Evolutionary conservation across 2,329 filamentous ascomycete species (phyloP).

Genomic region (Aspergillus caelatus): DNA sequence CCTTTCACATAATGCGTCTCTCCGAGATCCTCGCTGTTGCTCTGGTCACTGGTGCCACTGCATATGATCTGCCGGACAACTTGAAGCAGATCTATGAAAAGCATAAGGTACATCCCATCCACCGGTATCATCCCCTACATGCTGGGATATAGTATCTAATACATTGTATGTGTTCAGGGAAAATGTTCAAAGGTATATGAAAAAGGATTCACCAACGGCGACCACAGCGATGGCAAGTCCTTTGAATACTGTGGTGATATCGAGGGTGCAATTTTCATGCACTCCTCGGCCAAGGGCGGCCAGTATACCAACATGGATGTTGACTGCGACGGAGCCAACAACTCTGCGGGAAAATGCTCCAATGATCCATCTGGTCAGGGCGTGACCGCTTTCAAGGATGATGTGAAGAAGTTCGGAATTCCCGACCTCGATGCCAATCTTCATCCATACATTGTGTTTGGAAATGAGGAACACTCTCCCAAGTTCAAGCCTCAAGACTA

Average conservation of each 20-base stretch:
- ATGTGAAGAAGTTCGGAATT: conserved; percentile 44
- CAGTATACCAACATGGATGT: conserved; percentile 59
- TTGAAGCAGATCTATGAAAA: conserved; percentile 23
- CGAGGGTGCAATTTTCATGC: conserved; percentile 54
- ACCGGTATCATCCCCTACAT: background rate
- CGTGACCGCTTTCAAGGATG: conserved; percentile 52
- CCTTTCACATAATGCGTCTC: background rate
- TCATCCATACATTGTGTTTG: conserved; percentile 59
- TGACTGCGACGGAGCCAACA: conserved; percentile 59
- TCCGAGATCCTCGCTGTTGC: background rate
- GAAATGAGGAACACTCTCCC: conserved; percentile 43
- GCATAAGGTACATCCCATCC: conserved; percentile 17
- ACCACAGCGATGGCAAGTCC: conserved; percentile 8
- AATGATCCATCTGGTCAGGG: conserved; percentile 44
- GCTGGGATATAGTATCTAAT: background rate
- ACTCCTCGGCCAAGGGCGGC: conserved; percentile 40
- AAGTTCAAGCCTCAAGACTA: conserved; percentile 45
- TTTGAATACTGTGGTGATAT: conserved; percentile 54
- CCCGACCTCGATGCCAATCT: conserved; percentile 55
- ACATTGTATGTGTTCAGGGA: conserved; percentile 9
- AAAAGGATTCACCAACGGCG: conserved; percentile 24
- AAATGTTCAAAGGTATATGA: conserved; percentile 22
- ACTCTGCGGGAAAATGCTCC: conserved; percentile 50
- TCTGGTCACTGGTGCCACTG: background rate
- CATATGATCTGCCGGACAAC: conserved; percentile 21